Evolutionary conservation across 192 early-diverging fungal genomes (phyloP).

Genomic region (Dimargaris cristalligena): DNA sequence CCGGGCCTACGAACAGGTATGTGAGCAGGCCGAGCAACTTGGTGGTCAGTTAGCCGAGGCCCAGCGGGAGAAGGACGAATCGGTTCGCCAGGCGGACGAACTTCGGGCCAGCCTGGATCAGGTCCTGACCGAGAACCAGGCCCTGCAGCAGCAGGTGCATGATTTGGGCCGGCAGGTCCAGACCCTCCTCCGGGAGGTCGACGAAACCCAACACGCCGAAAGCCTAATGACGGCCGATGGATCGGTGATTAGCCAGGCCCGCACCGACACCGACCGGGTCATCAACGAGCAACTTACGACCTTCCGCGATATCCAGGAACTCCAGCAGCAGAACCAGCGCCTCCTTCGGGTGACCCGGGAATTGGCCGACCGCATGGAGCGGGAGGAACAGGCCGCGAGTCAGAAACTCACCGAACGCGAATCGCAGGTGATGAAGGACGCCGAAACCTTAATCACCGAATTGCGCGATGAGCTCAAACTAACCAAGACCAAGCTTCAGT

Average conservation of each 20-base stretch:
- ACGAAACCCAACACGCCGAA: slow-evolving; percentile 30
- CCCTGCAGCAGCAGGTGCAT: slow-evolving; percentile 34
- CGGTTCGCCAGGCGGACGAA: slow-evolving; percentile 14
- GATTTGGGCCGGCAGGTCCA: slow-evolving; percentile 37
- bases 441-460: slow-evolving; percentile 32
- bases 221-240: slow-evolving; percentile 21
- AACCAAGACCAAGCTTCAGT: slow-evolving; percentile 26
- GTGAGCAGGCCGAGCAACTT: slow-evolving; percentile 31
- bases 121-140: slow-evolving; percentile 25
- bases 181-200: slow-evolving; percentile 31
- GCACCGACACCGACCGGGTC: slow-evolving; percentile 27
- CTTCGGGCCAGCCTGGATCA: slow-evolving; percentile 21
- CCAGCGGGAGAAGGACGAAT: slow-evolving; percentile 21
- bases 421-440: slow-evolving; percentile 29
- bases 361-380: slow-evolving; percentile 29
- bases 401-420: slow-evolving; percentile 23
- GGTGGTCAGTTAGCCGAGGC: slow-evolving; percentile 26
- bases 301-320: slow-evolving; percentile 29
- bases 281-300: slow-evolving; percentile 35
- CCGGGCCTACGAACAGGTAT: slow-evolving; percentile 30
- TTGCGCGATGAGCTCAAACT: slow-evolving; percentile 38
- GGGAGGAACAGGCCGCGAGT: slow-evolving; percentile 23
- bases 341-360: slow-evolving; percentile 40
- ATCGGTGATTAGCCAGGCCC: slow-evolving; percentile 4
- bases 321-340: slow-evolving; percentile 43